phyloP scores from a whole-genome alignment of 2,329 filamentous ascomycete species.

The Penicillium hordei region DNA sequence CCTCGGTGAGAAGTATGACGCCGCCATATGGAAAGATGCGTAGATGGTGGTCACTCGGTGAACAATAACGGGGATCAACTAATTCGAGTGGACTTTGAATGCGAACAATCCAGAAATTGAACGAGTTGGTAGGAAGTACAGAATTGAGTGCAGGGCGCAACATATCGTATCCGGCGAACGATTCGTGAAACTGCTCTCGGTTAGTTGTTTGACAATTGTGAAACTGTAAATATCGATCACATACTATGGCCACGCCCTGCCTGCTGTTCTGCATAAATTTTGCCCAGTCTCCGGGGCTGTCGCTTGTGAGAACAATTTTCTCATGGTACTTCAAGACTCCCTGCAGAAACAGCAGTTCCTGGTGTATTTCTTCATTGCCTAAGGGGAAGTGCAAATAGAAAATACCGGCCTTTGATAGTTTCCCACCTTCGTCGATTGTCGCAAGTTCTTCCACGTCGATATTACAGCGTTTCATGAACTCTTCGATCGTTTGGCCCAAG shows the following conservation, averaged over 20 bases:
- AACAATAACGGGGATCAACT: slow-evolving; percentile 14
- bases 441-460: slow-evolving; percentile 34
- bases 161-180: slow-evolving; percentile 31
- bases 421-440: slow-evolving; percentile 17
- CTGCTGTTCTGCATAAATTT: slow-evolving; percentile 32
- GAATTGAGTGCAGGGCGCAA: slow-evolving; percentile 28
- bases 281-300: slow-evolving; percentile 35
- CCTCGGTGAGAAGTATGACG: slow-evolving; percentile 44
- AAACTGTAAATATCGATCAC: slow-evolving; percentile 8
- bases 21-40: slow-evolving; percentile 41
- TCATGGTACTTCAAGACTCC: slow-evolving; percentile 29
- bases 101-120: slow-evolving; percentile 41
- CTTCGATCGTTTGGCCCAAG: background rate
- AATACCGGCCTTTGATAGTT: slow-evolving; percentile 20
- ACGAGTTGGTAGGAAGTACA: slow-evolving; percentile 21
- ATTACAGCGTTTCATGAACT: slow-evolving; percentile 17
- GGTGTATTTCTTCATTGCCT: slow-evolving; percentile 14
- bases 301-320: slow-evolving; percentile 32
- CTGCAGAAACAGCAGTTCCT: slow-evolving; percentile 29
- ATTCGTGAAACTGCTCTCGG: slow-evolving; percentile 38
- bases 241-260: slow-evolving; percentile 38
- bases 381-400: slow-evolving; percentile 40
- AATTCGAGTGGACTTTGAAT: slow-evolving; percentile 28
- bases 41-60: slow-evolving; percentile 26
- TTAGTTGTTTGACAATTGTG: background rate